Conservation (phyloP, 257 asterid species). For the Solanum gandarillasii region DNA sequence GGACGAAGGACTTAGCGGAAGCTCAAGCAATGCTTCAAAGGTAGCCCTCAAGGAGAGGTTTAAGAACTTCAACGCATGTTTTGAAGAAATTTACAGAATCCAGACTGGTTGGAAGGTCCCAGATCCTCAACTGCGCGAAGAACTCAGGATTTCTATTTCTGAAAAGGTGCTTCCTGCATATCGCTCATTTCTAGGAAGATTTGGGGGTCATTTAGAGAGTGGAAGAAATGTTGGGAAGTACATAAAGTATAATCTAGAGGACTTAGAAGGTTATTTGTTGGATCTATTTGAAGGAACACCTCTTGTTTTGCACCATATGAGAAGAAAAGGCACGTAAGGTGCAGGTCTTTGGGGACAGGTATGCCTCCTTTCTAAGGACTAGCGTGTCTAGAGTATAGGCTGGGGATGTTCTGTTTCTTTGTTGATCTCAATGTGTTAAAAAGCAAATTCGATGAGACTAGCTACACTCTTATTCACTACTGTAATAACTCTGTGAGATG, state of each 20-base stretch:
- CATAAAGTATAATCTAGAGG: conserved; percentile 74
- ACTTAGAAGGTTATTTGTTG: conserved; percentile 70
- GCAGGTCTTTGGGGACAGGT: conserved; percentile 30
- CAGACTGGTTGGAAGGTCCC: conserved; percentile 98
- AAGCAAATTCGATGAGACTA: background rate
- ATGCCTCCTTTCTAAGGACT: conserved; percentile 24
- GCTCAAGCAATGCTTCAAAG: conserved; percentile 72
- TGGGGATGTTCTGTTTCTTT: background rate
- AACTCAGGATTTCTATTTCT: conserved; percentile 84
- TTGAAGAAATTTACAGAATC: conserved; percentile 74
- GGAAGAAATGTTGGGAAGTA: conserved; percentile 79
- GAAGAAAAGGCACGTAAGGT: conserved; percentile 70
- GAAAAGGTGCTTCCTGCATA: conserved; percentile 95
- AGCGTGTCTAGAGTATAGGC: background rate
- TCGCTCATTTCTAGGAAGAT: conserved; percentile 81
- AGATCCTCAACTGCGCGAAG: conserved; percentile 92
- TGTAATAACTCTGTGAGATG: conserved; percentile 1
- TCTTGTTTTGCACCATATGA: conserved; percentile 67
- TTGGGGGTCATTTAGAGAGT: conserved; percentile 75
- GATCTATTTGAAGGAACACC: conserved; percentile 95
- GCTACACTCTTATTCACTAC: background rate
- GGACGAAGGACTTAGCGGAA: conserved; percentile 85
- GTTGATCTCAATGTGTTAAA: background rate
- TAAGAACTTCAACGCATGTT: conserved; percentile 84
- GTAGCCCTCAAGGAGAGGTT: conserved; percentile 78